phyloP scores from a whole-genome alignment of 371 early-diverging fungal species.

The Blyttiomyces sp. region DNA sequence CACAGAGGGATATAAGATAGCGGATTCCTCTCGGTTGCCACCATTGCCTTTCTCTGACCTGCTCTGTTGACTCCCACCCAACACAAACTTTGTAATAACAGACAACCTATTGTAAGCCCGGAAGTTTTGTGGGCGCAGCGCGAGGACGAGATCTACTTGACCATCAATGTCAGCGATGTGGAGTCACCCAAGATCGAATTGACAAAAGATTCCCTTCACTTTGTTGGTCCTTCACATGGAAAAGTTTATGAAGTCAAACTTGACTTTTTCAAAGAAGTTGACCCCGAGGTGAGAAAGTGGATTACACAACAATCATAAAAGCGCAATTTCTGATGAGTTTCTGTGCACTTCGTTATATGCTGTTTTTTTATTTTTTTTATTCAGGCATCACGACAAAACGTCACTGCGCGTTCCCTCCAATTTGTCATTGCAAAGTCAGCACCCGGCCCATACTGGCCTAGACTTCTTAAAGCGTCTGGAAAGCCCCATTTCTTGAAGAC shows the following conservation, averaged over 20 bases:
- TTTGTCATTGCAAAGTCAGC: conserved; percentile 58
- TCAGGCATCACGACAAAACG: conserved; percentile 65
- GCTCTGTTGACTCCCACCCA: no score
- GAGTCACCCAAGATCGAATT: conserved; percentile 56
- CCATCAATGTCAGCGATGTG: conserved; percentile 78
- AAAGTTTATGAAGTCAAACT: conserved; percentile 72
- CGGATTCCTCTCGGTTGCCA: no score
- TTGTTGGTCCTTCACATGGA: conserved; percentile 58
- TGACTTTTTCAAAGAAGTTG: conserved; percentile 69
- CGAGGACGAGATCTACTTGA: conserved; percentile 75
- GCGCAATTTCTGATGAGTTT: no score
- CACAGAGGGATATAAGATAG: no score
- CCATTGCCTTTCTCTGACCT: no score
- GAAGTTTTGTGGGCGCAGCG: conserved; percentile 94
- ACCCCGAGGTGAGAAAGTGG: conserved; percentile 57
- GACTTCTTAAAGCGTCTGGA: conserved; percentile 65
- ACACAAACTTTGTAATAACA: no score
- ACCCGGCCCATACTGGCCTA: conserved; percentile 75
- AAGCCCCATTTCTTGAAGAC: conserved; percentile 81
- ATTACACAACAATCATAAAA: neutral
- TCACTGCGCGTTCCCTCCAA: conserved; percentile 65
- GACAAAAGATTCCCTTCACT: conserved; percentile 57
- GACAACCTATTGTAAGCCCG: conserved; percentile 34
- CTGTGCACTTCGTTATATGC: no score
- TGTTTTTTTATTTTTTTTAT: neutral